phyloP scores from a whole-genome alignment of 2,329 filamentous ascomycete species.

The Lachnellula arida region DNA sequence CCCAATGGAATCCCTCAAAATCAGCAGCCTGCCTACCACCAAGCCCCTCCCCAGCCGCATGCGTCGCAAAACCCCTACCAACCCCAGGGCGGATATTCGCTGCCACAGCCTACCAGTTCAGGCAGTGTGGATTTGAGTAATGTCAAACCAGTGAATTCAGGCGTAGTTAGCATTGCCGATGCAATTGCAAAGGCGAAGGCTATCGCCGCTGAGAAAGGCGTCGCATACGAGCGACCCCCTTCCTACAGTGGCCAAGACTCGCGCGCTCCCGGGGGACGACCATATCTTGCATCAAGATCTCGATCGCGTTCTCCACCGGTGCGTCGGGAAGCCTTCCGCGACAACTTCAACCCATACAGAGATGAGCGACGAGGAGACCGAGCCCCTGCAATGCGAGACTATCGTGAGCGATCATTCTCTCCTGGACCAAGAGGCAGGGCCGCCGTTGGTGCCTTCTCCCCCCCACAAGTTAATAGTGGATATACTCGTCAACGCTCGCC shows the following conservation, averaged over 20 bases:
- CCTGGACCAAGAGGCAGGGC: constrained; percentile 53
- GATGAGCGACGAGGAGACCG: constrained; percentile 75
- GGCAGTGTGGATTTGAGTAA: constrained; percentile 76
- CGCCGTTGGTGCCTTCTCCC: constrained; percentile 51
- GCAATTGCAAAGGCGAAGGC: constrained; percentile 80
- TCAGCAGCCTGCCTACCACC: constrained; percentile 24
- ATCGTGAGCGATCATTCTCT: constrained; percentile 70
- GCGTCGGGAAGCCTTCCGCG: constrained; percentile 65
- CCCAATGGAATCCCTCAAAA: constrained; percentile 43
- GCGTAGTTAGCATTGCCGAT: constrained; percentile 78
- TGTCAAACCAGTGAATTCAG: constrained; percentile 74
- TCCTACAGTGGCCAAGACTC: constrained; percentile 37
- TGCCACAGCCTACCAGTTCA: constrained; percentile 57
- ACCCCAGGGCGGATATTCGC: constrained; percentile 34
- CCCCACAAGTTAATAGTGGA: constrained; percentile 48
- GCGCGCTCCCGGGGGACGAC: constrained; percentile 46
- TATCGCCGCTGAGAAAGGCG: constrained; percentile 74
- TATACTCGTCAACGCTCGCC: constrained; percentile 54
- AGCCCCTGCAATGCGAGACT: constrained; percentile 45
- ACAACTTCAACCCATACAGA: constrained; percentile 76
- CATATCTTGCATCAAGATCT: constrained; percentile 57
- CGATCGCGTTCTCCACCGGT: constrained; percentile 69
- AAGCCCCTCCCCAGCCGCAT: constrained; percentile 31
- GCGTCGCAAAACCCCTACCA: constrained; percentile 41
- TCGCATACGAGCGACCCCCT: constrained; percentile 55